Base-by-base conservation (phyloP, 148 eudicot genomes). In the Persicaria maculosa region DNA sequence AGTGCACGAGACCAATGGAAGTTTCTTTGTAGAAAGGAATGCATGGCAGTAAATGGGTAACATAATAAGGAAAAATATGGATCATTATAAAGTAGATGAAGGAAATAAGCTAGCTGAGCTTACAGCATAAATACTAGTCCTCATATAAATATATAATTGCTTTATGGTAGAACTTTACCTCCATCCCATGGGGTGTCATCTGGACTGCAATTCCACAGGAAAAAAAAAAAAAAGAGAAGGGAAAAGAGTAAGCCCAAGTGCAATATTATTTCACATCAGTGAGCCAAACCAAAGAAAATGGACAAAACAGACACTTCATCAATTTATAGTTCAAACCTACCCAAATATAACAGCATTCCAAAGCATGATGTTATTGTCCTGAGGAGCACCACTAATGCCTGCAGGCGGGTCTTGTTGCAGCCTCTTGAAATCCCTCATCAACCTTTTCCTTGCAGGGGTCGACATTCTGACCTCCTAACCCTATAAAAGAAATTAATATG, bases 291-390 rank as follows among this genome's bases (percentile, higher is more conserved):
- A 75, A 4, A 48, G 25, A 72, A 54, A 50, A 68, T 50, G 47
- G 5, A 64, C 36, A 22, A 3, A 54, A 7, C 45, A 58, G 31
- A 10, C 54, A 22, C 1, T 11, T 4, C 44, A 4, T 25, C n/a
- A 72, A 40, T 9, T 47, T 46, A 17, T 43, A 68, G 46, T 10
- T 61, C 4, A 1, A 50, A 52, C 86, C 19, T 77, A 88, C 92
- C 92, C 92, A 80, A 88, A 88, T 73, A 88, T 88, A 64, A 88
- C 90, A 76, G 90, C 92, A 84, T 88, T 86, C 92, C 92, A 88
- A 17, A 88, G 90, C 92, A 88, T 88, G 11, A 88, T 88, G 77
- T 86, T 86, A 74, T 85, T 86, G 69, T 88, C 92, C 76, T 86
- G 86, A 52, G 92, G 92, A 53, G 92, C 90, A 50, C 92, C 92